Base-by-base conservation (phyloP, 164 flowering plant species). In the Euptelea pleiosperma region DNA sequence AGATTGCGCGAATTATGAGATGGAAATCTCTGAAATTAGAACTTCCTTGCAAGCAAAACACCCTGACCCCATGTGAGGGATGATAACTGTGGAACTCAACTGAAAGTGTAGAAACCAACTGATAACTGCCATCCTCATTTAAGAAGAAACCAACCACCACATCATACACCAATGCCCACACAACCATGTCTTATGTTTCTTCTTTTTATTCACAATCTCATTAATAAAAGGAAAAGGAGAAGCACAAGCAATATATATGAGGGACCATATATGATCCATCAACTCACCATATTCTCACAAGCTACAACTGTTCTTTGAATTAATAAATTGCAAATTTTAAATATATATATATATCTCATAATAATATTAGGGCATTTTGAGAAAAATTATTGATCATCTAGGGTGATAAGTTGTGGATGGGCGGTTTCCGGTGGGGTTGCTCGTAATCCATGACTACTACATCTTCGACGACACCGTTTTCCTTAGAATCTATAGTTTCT, bases 371-470 rank as follows among this genome's bases (percentile, higher is more conserved):
- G n/a, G n/a, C n/a, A n/a, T n/a, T n/a, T n/a, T n/a, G n/a, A n/a
- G n/a, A n/a, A n/a, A n/a, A n/a, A n/a, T n/a, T n/a, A n/a, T n/a
- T n/a, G 36, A 33, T 55, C n/a, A 33, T 61, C 58, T 72, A 75
- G 53, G 73, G 72, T 29, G 73, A 57, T 60, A 66, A 60, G 58
- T 79, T 83, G 68, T 79, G 82, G 67, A 81, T 83, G 16, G 85
- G 89, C 21, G 85, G 79, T 55, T 75, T 81, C 21, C 75, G 56
- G 33, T 77, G 89, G 24, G 88, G 83, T 22, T 66, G 76, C 10
- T 76, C 75, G 40, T 79, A 83, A 69, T 81, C 84, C 82, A 75
- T 81, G 3, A 40, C 77, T 10, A 62, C 73, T 3, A 58, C 66
- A 29, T 73, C 82, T 24, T 65, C 70, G 12, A 14, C 63, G 11